Evolutionary conservation across 306 rosid genomes (phyloP).

Genomic region (Biancaea sappan): DNA sequence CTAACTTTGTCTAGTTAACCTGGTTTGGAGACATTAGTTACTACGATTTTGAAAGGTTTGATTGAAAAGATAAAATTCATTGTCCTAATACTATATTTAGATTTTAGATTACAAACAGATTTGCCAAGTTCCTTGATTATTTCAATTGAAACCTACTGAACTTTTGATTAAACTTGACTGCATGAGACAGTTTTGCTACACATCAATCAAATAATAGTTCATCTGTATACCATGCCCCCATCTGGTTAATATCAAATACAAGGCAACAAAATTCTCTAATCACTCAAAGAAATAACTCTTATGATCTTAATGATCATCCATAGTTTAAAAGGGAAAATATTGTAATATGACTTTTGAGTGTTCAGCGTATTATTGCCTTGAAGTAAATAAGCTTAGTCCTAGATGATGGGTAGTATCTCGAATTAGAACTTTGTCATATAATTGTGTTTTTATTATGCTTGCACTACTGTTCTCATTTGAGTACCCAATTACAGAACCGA

Average conservation of each 20-base stretch:
- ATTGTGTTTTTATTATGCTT: neutral
- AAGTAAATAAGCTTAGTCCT: neutral
- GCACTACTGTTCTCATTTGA: neutral
- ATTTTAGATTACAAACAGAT: neutral
- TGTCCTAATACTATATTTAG: neutral
- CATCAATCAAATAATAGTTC: neutral
- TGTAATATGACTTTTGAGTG: neutral
- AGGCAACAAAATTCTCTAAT: neutral
- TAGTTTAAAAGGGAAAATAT: neutral
- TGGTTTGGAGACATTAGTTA: neutral
- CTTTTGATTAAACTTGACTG: neutral
- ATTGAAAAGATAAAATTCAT: neutral
- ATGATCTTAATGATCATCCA: neutral
- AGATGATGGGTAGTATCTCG: neutral
- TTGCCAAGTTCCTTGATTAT: neutral
- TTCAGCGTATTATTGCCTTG: conserved; percentile 7
- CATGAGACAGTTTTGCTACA: neutral
- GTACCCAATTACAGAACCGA: neutral
- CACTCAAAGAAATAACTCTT: neutral
- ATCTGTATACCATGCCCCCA: neutral
- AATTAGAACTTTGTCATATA: conserved; percentile 7
- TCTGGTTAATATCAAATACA: neutral
- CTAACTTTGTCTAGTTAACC: neutral
- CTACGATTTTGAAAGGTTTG: neutral
- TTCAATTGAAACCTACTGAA: neutral